Conservation (phyloP, 305 asterid genomes). For the Fraxinus angustifolia region DNA sequence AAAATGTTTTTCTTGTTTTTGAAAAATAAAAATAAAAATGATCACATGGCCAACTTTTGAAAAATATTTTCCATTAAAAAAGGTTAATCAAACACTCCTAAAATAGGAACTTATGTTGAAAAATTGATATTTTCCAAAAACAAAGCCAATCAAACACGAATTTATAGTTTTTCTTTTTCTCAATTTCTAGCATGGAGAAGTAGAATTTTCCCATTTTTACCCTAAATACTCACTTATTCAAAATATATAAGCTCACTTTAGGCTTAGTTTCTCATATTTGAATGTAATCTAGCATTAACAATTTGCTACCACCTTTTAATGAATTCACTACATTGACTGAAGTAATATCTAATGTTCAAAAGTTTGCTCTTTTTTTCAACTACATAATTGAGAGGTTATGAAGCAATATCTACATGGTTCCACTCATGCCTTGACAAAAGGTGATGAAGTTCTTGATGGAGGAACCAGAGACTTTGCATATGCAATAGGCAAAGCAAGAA, state of each 20-base stretch:
- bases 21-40: too few species aligned
- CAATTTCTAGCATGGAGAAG: neutral
- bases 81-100: too few species aligned
- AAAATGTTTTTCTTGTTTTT: too few species aligned
- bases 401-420: neutral
- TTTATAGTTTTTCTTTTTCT: too few species aligned
- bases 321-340: slow-evolving; percentile 27
- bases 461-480: slow-evolving; percentile 74
- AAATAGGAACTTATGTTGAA: too few species aligned
- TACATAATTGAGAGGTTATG: slow-evolving; percentile 21
- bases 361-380: slow-evolving; percentile 21
- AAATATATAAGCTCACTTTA: neutral
- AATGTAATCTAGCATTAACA: neutral
- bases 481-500: slow-evolving; percentile 74
- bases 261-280: neutral
- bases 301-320: neutral
- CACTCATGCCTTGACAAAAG: slow-evolving; percentile 41
- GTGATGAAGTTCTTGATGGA: slow-evolving; percentile 35
- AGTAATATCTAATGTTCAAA: slow-evolving; percentile 37
- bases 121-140: too few species aligned
- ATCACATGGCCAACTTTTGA: too few species aligned
- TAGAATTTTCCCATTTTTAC: neutral
- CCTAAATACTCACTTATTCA: neutral
- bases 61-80: too few species aligned
- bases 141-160: too few species aligned